Conservation (phyloP, 1,284 basidiomycete genomes). For the Peniophora sp. region DNA sequence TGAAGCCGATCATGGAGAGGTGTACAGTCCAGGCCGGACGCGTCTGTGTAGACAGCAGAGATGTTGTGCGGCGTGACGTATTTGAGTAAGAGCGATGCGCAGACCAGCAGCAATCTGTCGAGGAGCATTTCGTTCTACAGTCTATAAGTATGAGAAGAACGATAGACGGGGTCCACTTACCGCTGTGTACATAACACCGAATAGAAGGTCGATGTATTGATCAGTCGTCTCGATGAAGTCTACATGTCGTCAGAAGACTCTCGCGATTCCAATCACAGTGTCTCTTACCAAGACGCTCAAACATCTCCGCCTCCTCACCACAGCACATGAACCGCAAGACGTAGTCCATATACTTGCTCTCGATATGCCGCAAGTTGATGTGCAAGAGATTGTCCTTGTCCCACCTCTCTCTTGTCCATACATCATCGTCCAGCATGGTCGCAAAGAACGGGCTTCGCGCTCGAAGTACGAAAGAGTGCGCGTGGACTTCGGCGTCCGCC, state of each 20-base stretch:
- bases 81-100: conserved; percentile 67
- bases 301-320: conserved; percentile 68
- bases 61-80: conserved; percentile 75
- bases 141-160: neutral
- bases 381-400: conserved; percentile 46
- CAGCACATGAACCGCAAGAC: conserved; percentile 79
- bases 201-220: conserved; percentile 80
- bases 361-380: conserved; percentile 69
- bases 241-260: conserved; percentile 17
- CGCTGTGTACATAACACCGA: conserved; percentile 81
- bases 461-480: conserved; percentile 73
- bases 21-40: conserved; percentile 70
- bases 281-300: conserved; percentile 61
- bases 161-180: conserved; percentile 34
- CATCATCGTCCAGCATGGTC: conserved; percentile 78
- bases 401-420: conserved; percentile 71
- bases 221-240: conserved; percentile 66
- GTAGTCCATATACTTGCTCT: conserved; percentile 70
- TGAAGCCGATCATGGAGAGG: conserved; percentile 72
- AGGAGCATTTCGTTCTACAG: conserved; percentile 81
- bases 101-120: conserved; percentile 78
- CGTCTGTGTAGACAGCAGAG: conserved; percentile 77
- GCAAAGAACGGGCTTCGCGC: conserved; percentile 83
- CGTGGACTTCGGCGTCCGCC: conserved; percentile 59
- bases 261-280: neutral